Percentiles rank a stretch among this genome's conserved stretches.
These are phyloP conservation scores for Boletus rubropictus DNA, from an alignment of 768 basidiomycete species.

Conservation along the genomic window DNA sequence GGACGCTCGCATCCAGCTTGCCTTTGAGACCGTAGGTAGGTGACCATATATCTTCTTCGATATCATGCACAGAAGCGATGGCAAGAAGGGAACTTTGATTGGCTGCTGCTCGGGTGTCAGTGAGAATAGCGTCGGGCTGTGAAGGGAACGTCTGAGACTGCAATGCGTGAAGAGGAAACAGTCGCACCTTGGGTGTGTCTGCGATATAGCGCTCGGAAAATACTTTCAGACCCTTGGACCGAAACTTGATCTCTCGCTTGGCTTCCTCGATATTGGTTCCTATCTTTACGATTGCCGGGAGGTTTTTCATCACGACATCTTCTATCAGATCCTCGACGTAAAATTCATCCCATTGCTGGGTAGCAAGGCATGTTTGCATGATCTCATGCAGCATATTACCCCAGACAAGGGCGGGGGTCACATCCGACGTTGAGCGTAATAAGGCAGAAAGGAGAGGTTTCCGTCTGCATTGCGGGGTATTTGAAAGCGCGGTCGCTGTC, in stretches of 20 bases:
- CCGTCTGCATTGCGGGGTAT: conserved; percentile 75
- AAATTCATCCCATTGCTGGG: conserved; percentile 54
- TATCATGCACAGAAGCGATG: conserved; percentile 69
- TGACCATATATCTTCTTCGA: conserved; percentile 98
- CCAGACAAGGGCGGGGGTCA: conserved; percentile 71
- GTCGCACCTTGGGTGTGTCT: conserved; percentile 53
- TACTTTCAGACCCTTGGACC: conserved; percentile 58
- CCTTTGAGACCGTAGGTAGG: conserved; percentile 93
- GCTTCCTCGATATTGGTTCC: conserved; percentile 57
- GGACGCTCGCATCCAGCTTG: conserved; percentile 87
- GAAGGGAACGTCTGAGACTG: not conserved
- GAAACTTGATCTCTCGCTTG: conserved; percentile 50
- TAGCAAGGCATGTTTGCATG: conserved; percentile 70
- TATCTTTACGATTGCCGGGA: conserved; percentile 60
- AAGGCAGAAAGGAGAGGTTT: conserved; percentile 76
- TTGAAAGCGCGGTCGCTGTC: conserved; percentile 85
- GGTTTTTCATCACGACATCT: conserved; percentile 44
- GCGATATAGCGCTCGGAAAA: conserved; percentile 68
- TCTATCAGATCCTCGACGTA: conserved; percentile 60
- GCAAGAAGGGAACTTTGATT: conserved; percentile 56
- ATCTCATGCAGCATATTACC: conserved; percentile 93
- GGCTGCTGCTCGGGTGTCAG: conserved; percentile 54
- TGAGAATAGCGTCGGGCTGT: conserved; percentile 60
- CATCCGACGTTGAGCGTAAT: conserved; percentile 52
- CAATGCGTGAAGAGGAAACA: not conserved